Base-by-base conservation (phyloP, 805 yeast species). In the Spathaspora boniae region DNA sequence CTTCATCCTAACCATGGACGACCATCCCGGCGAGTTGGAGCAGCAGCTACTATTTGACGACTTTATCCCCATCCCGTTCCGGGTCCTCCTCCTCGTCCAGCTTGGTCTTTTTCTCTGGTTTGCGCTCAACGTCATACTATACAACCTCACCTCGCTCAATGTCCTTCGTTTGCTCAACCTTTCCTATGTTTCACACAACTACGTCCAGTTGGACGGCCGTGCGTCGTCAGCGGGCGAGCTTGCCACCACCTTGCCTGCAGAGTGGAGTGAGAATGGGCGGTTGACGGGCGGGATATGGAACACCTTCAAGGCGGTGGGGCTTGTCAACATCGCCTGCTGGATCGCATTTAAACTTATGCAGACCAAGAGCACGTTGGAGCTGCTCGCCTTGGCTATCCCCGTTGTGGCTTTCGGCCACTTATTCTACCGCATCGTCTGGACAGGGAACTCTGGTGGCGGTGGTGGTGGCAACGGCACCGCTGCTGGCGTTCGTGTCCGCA, bases 21-120 rank as follows among this genome's bases (percentile, higher is more conserved):
- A 37, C 16, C 37, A 30, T 33, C 46, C 37, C 29, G 47, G 40
- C 19, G 35, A 38, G 16, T 34, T 41, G 15, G 49, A 45, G 18
- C 41, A 40, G 18, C 41, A 40, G 18, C 36, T 50, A 9, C 38
- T 46, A 16, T 62, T 61, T 34, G 53, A 53, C 29, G 56, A 50
- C 27, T 36, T 61, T 15, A 36, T 67, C 11, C 72, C 73, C 11
- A 47, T 64, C 16, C 69, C 71, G 8, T 64, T 59, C 42, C 51
- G 81, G 30, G 68, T 78, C 30, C 56, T 78, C 11, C 45, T 74
- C 3, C 56, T 78, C 12, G 42, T 79, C 3, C 65, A 74, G 38
- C 33, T 68, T 4, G 83, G 82, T 4, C 50, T 71, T 4, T 65
- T 74, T 54, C 50, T 78, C 16, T 81, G 86, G 86, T 65, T 60